phyloP scores from a whole-genome alignment of 2,329 filamentous ascomycete genomes.

The Emericellopsis cladophorae region DNA sequence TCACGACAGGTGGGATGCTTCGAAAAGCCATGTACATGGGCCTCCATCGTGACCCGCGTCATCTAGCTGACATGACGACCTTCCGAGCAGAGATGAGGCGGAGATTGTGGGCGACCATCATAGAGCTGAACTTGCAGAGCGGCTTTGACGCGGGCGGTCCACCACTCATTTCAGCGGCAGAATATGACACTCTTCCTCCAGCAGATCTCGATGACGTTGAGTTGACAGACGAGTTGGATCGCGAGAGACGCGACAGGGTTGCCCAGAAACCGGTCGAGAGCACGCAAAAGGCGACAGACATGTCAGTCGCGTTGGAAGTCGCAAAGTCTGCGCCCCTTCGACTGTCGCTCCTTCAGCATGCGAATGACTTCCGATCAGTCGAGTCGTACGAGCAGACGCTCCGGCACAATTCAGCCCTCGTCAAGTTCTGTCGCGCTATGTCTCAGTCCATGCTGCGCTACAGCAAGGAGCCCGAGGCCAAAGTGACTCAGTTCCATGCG shows the following conservation, averaged over 20 bases:
- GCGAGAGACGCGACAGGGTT: conserved; percentile 2
- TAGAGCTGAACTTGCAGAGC: conserved; percentile 40
- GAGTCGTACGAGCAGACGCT: conserved; percentile 34
- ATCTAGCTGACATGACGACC: conserved; percentile 30
- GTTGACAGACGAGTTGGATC: conserved; percentile 23
- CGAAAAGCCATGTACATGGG: conserved; percentile 45
- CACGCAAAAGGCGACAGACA: conserved; percentile 26
- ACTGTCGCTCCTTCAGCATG: conserved; percentile 26
- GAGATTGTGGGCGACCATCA: conserved; percentile 41
- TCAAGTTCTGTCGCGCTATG: conserved; percentile 19
- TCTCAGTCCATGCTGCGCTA: conserved; percentile 20
- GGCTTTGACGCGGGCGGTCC: conserved; percentile 37
- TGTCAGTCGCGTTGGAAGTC: conserved; percentile 34
- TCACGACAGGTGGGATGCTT: conserved; percentile 34
- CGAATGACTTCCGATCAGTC: conserved; percentile 31
- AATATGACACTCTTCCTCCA: conserved; percentile 38
- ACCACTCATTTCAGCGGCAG: conserved; percentile 28
- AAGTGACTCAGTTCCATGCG: conserved; percentile 24
- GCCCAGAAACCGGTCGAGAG: not conserved
- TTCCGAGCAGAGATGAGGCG: conserved; percentile 40
- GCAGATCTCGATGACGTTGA: conserved; percentile 39
- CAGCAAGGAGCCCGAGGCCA: conserved; percentile 11
- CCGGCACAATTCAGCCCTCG: conserved; percentile 30
- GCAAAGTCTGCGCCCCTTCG: conserved; percentile 28
- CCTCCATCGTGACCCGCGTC: conserved; percentile 41